Conservation (phyloP, 2,329 filamentous ascomycete species). For the Dryadomyces sulphureus region DNA sequence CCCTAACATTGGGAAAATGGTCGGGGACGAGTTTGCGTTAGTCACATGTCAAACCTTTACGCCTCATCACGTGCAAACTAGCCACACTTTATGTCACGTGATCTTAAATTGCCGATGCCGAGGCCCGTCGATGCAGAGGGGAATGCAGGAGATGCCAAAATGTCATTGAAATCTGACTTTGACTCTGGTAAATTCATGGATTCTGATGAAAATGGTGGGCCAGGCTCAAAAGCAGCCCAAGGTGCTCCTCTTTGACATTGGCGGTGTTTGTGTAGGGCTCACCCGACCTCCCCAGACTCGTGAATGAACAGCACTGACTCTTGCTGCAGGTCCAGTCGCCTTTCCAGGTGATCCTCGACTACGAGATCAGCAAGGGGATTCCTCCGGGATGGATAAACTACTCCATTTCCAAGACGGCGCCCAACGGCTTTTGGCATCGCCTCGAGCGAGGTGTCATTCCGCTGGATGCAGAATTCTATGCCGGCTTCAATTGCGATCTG, state of each 20-base stretch:
- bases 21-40: constrained; percentile 17
- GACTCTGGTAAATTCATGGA: not conserved
- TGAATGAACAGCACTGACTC: constrained; percentile 7
- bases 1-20: constrained; percentile 16
- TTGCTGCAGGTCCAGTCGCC: constrained; percentile 65
- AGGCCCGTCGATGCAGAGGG: too few species aligned
- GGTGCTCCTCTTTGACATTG: constrained; percentile 84
- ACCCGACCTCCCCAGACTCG: not conserved
- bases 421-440: constrained; percentile 73
- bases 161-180: too few species aligned
- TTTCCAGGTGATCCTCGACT: constrained; percentile 85
- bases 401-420: constrained; percentile 65
- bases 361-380: constrained; percentile 62
- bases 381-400: constrained; percentile 85
- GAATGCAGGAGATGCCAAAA: too few species aligned
- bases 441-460: constrained; percentile 73
- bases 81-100: too few species aligned
- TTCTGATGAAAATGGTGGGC: constrained; percentile 21
- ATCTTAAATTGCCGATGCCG: too few species aligned
- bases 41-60: not conserved
- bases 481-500: constrained; percentile 61
- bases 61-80: too few species aligned
- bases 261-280: constrained; percentile 79
- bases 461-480: constrained; percentile 62
- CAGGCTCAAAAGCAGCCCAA: constrained; percentile 37